phyloP scores from a whole-genome alignment of 202 grass and related monocot genomes.

The Saccharum hybrid region DNA sequence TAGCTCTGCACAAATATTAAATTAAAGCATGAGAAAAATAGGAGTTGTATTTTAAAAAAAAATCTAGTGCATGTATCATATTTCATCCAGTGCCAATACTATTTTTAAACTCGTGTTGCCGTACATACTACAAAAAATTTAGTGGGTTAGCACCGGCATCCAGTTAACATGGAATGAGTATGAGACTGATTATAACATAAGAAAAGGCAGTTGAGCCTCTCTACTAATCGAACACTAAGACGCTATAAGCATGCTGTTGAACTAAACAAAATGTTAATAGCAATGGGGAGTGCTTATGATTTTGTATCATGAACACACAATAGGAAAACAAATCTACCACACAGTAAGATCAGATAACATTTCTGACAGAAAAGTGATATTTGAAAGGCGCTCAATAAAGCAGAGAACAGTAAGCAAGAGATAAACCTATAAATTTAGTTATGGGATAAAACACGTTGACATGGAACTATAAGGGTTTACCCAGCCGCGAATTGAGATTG shows the following conservation, averaged over 20 bases:
- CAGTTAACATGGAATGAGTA: no score
- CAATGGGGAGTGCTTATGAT: background rate
- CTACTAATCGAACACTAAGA: no score
- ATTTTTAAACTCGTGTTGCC: background rate
- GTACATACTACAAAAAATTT: slow-evolving; percentile 7
- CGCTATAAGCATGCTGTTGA: no score
- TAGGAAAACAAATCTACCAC: background rate
- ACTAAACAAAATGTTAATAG: background rate
- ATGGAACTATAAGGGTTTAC: background rate
- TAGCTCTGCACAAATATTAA: slow-evolving; percentile 56
- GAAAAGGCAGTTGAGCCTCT: no score
- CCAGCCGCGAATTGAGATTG: background rate
- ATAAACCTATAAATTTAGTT: background rate
- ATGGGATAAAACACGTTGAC: background rate
- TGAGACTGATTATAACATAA: no score
- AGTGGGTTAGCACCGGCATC: no score
- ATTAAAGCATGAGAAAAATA: slow-evolving; percentile 20
- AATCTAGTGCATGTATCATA: background rate
- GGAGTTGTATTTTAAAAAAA: background rate
- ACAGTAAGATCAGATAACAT: background rate
- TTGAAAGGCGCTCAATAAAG: background rate
- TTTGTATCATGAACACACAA: background rate
- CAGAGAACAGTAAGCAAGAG: background rate
- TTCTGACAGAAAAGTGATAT: background rate
- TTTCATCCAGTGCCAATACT: background rate